phyloP scores from a whole-genome alignment of 1,139 yeast genomes.

The Trichomonascaceae sp. region DNA sequence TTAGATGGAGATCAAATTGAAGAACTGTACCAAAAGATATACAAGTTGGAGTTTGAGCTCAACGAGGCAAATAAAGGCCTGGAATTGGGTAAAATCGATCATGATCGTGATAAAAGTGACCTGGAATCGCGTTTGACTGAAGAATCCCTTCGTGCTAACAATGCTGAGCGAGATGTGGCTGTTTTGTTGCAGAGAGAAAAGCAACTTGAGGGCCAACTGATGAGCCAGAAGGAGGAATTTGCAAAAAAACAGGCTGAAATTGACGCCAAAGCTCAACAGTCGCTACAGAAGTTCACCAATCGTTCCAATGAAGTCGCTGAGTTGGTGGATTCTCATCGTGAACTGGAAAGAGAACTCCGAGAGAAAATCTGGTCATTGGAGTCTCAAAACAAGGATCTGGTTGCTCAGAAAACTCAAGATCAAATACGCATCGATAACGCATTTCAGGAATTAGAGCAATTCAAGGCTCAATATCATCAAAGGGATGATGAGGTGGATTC shows the following conservation, averaged over 20 bases:
- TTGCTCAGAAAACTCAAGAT: slow-evolving; percentile 14
- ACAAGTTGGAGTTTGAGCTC: slow-evolving; percentile 33
- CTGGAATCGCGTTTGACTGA: slow-evolving; percentile 29
- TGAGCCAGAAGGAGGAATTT: slow-evolving; percentile 27
- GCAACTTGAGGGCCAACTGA: slow-evolving; percentile 30
- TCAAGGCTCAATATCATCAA: slow-evolving; percentile 35
- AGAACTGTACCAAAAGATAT: slow-evolving; percentile 17
- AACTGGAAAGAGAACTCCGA: slow-evolving; percentile 10
- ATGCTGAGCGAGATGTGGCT: slow-evolving; percentile 36
- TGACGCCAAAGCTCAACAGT: slow-evolving; percentile 14
- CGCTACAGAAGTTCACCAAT: slow-evolving; percentile 6
- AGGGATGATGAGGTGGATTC: slow-evolving; percentile 27
- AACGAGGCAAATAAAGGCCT: slow-evolving; percentile 28
- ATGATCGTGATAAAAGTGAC: slow-evolving; percentile 31
- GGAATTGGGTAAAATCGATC: slow-evolving; percentile 30
- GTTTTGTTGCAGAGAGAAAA: slow-evolving; percentile 39
- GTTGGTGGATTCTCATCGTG: slow-evolving; percentile 13
- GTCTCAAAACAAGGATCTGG: slow-evolving; percentile 16
- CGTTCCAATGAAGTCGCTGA: slow-evolving; percentile 12
- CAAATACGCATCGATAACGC: slow-evolving; percentile 15
- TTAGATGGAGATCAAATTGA: slow-evolving; percentile 4
- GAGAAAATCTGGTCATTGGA: slow-evolving; percentile 12
- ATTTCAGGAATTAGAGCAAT: slow-evolving; percentile 16
- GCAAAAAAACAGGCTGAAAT: slow-evolving; percentile 24
- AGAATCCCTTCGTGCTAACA: slow-evolving; percentile 32